A percentile compares a stretch with the other conserved stretches of the same genome.
Conservation (phyloP, 2,329 filamentous ascomycete species). For the Fusarium sp. region DNA sequence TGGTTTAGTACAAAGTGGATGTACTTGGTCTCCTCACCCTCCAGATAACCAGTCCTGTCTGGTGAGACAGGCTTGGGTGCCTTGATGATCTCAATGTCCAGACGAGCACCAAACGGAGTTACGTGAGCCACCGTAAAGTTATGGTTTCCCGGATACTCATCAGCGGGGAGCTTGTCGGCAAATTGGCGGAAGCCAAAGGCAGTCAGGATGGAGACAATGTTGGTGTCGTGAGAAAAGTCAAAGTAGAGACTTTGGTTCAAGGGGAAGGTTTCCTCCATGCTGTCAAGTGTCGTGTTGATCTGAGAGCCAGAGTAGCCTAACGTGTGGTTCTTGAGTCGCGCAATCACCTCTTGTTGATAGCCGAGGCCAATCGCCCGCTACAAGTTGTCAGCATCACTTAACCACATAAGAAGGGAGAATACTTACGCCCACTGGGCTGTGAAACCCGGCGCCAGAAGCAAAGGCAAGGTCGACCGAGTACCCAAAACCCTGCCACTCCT, state of each 20-base stretch:
- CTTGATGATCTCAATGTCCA: slow-evolving; percentile 80
- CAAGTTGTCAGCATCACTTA: background rate
- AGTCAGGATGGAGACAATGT: slow-evolving; percentile 76
- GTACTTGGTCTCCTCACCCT: slow-evolving; percentile 71
- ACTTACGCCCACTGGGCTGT: slow-evolving; percentile 71
- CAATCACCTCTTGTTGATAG: slow-evolving; percentile 79
- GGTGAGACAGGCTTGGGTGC: slow-evolving; percentile 72
- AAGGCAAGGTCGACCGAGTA: slow-evolving; percentile 78
- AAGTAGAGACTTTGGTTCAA: slow-evolving; percentile 80
- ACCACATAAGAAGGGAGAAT: too few species aligned
- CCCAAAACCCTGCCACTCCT: slow-evolving; percentile 79
- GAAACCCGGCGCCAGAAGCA: slow-evolving; percentile 70
- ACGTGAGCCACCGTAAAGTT: slow-evolving; percentile 75
- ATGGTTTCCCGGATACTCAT: slow-evolving; percentile 66
- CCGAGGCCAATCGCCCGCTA: slow-evolving; percentile 78
- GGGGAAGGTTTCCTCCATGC: slow-evolving; percentile 76
- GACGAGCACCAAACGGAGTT: slow-evolving; percentile 77
- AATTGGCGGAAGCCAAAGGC: slow-evolving; percentile 82
- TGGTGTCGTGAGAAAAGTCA: slow-evolving; percentile 84
- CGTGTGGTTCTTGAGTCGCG: slow-evolving; percentile 76
- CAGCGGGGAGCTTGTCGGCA: slow-evolving; percentile 66
- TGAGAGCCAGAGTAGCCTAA: slow-evolving; percentile 68
- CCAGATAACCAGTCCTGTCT: slow-evolving; percentile 64
- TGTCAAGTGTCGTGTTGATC: slow-evolving; percentile 78
- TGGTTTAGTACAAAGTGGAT: slow-evolving; percentile 82